These are phyloP conservation scores for Albifimbria verrucaria DNA, from an alignment of 2,329 filamentous ascomycete genomes.

Conservation along the genomic window DNA sequence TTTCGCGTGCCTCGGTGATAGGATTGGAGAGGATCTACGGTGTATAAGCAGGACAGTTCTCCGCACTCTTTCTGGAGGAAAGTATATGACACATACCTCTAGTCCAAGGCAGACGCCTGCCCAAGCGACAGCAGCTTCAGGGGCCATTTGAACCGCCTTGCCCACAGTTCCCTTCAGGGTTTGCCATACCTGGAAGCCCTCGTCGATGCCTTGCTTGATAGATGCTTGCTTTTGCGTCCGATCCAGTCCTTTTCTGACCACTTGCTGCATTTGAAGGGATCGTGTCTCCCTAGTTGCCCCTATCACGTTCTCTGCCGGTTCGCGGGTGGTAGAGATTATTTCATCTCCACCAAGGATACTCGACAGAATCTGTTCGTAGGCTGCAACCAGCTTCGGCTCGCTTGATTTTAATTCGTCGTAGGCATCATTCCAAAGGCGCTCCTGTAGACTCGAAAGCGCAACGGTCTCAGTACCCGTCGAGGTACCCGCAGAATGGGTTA, in stretches of 20 bases:
- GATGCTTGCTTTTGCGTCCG: background rate
- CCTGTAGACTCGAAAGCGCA: slow-evolving; percentile 2
- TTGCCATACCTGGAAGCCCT: slow-evolving; percentile 1
- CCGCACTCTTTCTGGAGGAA: background rate
- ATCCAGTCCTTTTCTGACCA: slow-evolving; percentile 5
- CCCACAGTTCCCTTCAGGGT: slow-evolving; percentile 5
- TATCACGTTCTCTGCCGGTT: background rate
- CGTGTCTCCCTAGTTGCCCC: background rate
- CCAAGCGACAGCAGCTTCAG: slow-evolving; percentile 33
- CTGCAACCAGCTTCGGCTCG: slow-evolving; percentile 11
- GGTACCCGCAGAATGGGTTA: background rate
- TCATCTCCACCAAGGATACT: slow-evolving; percentile 6
- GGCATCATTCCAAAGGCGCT: slow-evolving; percentile 16
- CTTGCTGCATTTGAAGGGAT: slow-evolving; percentile 6
- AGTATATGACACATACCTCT: slow-evolving; percentile 20
- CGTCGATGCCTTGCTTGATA: slow-evolving; percentile 1
- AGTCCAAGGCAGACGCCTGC: slow-evolving; percentile 28
- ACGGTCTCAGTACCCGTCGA: background rate
- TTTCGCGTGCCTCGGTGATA: slow-evolving; percentile 19
- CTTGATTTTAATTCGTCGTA: slow-evolving; percentile 13
- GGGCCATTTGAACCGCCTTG: slow-evolving; percentile 21
- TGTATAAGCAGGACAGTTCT: slow-evolving; percentile 2
- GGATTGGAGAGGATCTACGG: slow-evolving; percentile 27
- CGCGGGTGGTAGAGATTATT: background rate
- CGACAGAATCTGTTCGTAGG: slow-evolving; percentile 17